Evolutionary conservation across 345 rosid species (phyloP), one percentile per base, ranked within the genome.

Genomic region (Corchorus capsularis): DNA sequence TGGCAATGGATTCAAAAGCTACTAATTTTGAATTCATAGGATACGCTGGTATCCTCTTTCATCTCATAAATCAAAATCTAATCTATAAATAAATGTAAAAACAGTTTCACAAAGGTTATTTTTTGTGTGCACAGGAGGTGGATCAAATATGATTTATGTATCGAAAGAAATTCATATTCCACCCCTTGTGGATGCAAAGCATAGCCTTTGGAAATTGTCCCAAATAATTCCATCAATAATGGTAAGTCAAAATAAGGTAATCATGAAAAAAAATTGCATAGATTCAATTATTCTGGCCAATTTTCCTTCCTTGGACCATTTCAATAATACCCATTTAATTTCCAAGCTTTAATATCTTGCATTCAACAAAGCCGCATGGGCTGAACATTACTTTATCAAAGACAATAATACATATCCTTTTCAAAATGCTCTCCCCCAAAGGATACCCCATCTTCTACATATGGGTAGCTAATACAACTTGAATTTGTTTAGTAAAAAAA

Each of bases 121-220:
- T 27, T 68, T 5, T 74, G 83, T 59, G 73, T 56, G 56, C 71
- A 77, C 87, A 82, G 85, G 87, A 6, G 83, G 83, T 80, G 85
- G 85, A 80, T 35, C 85, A 79, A 82, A 85, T 85, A 85, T 85
- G 80, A 80, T 8, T 69, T 79, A 13, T 11, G 46, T 0, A 0
- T 20, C 14, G 0, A 41, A 78, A 55, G 43, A 39, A 50, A 69
- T 54, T 82, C 81, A 78, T 85, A 74, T 82, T 72, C 77, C 72
- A n/a, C 20, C 47, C 3, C 22, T 45, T 82, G 87, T 77, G 79
- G 49, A 84, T 73, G 73, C 77, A 63, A 15, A 45, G 22, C 63
- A 56, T 35, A 34, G 49, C 74, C 77, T 43, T 70, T 8, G 37
- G 20, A 67, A 62, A 39, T 62, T 64, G 79, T 52, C 37, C 59